Conservation (phyloP, 768 basidiomycete genomes). For the Auricularia sp. region DNA sequence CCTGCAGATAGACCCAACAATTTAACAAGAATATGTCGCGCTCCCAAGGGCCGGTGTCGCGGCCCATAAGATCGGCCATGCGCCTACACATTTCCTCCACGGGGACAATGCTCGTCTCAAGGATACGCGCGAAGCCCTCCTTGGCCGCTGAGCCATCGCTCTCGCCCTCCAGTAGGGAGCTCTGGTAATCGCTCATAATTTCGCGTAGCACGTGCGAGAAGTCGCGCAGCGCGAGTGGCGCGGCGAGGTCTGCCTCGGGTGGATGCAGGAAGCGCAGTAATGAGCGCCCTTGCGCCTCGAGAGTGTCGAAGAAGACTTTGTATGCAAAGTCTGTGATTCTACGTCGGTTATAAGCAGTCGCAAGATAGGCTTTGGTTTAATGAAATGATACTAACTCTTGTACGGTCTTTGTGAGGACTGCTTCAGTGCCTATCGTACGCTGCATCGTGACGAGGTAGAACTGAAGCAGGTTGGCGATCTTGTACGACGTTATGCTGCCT, state of each 20-base stretch:
- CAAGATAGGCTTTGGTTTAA: not conserved
- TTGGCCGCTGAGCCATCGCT: conserved; percentile 20
- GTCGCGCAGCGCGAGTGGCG: conserved; percentile 73
- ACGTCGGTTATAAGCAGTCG: not conserved
- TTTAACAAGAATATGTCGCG: conserved; percentile 76
- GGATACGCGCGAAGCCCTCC: conserved; percentile 54
- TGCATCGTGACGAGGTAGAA: conserved; percentile 93
- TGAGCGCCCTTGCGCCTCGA: conserved; percentile 71
- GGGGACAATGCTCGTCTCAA: conserved; percentile 81
- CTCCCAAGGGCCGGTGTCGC: conserved; percentile 49
- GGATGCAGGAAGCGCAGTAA: conserved; percentile 33
- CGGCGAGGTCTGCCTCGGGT: conserved; percentile 51
- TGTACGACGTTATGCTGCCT: conserved; percentile 84
- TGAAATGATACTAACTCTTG: conserved; percentile 49
- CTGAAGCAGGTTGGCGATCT: conserved; percentile 87
- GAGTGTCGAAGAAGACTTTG: conserved; percentile 78
- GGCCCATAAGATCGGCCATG: conserved; percentile 40
- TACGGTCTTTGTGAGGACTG: conserved; percentile 64
- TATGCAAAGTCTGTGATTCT: conserved; percentile 79
- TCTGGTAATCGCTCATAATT: conserved; percentile 81
- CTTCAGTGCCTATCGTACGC: conserved; percentile 79
- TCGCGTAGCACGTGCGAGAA: conserved; percentile 78
- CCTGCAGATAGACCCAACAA: conserved; percentile 74
- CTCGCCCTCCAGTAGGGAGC: conserved; percentile 67
- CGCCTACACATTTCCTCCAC: conserved; percentile 63